Conservation (phyloP, 306 rosid genomes). For the Cicer cuneatum region DNA sequence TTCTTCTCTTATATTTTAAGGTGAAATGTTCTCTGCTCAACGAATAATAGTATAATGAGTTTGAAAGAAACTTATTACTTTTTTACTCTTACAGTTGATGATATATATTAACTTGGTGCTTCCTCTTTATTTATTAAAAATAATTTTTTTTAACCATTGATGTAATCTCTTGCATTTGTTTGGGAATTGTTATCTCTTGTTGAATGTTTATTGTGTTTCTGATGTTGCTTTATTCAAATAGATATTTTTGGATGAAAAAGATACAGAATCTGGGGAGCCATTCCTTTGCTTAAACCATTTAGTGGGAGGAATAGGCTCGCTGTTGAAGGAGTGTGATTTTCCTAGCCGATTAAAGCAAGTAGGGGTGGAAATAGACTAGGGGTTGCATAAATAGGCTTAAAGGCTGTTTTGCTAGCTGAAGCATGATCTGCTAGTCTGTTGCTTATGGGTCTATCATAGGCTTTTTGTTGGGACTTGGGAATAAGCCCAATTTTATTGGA, state of each 20-base stretch:
- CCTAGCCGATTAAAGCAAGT: slow-evolving; percentile 2
- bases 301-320: slow-evolving; percentile 14
- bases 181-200: slow-evolving; percentile 27
- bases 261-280: slow-evolving; percentile 19
- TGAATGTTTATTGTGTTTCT: slow-evolving; percentile 25
- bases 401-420: not conserved
- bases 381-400: not conserved
- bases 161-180: slow-evolving; percentile 18
- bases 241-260: slow-evolving; percentile 13
- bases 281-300: slow-evolving; percentile 3
- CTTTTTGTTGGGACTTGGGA: not conserved
- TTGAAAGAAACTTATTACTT: slow-evolving; percentile 34
- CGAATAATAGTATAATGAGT: slow-evolving; percentile 10
- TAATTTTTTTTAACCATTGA: slow-evolving; percentile 2
- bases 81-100: slow-evolving; percentile 22
- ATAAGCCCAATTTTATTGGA: not conserved
- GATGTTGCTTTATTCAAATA: slow-evolving; percentile 6
- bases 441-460: not conserved
- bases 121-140: slow-evolving; percentile 19
- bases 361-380: not conserved
- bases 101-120: slow-evolving; percentile 7
- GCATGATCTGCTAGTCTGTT: not conserved
- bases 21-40: slow-evolving; percentile 5
- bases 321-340: not conserved
- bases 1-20: slow-evolving; percentile 24